phyloP scores from a whole-genome alignment of 176 grass and related monocot species.

The Ampelocalamus luodianensis region DNA sequence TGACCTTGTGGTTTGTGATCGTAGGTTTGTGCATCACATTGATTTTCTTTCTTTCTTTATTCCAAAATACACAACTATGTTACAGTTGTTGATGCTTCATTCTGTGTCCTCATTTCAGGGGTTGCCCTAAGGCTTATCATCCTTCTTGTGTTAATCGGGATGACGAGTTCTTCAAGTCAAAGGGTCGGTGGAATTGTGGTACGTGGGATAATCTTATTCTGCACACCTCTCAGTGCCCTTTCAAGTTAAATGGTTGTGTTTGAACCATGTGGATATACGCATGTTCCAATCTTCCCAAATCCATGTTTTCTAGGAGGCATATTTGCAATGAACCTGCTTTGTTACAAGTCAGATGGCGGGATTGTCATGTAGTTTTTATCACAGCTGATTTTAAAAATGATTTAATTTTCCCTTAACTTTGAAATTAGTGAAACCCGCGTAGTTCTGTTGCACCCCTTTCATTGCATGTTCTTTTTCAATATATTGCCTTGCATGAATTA shows the following conservation, averaged over 20 bases:
- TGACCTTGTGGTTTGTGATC: constrained; percentile 97
- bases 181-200: constrained; percentile 98
- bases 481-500: constrained; percentile 9
- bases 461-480: constrained; percentile 2
- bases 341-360: neutral
- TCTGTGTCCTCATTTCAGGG: constrained; percentile 57
- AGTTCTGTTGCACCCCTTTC: neutral
- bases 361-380: neutral
- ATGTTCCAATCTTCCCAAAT: constrained; percentile 14
- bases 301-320: constrained; percentile 10
- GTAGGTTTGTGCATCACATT: constrained; percentile 63
- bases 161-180: constrained; percentile 89
- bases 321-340: neutral
- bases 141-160: constrained; percentile 97
- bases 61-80: constrained; percentile 23
- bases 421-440: neutral
- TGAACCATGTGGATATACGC: constrained; percentile 23
- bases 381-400: constrained; percentile 23
- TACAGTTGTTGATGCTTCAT: constrained; percentile 40
- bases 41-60: constrained; percentile 28
- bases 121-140: constrained; percentile 94
- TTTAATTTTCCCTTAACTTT: constrained; percentile 2
- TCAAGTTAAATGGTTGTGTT: constrained; percentile 10
- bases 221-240: neutral
- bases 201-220: constrained; percentile 44